Percentiles rank a stretch among this genome's conserved stretches.
Evolutionary conservation across 2,329 filamentous ascomycete genomes (phyloP).

Genomic region (Cercospora canescens): DNA sequence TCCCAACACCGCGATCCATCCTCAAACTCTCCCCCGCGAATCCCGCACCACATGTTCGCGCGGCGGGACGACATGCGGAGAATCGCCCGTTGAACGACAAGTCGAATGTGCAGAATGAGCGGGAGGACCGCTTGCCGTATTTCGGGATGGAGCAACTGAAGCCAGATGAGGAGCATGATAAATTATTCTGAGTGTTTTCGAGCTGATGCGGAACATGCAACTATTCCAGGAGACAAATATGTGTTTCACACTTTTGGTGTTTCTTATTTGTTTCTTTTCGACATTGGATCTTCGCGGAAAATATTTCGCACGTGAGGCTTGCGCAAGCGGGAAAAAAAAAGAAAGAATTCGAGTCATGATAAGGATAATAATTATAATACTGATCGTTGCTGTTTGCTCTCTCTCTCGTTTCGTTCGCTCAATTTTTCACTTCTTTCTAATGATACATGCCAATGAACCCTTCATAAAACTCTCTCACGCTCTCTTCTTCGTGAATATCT

Average conservation of each 20-base stretch:
- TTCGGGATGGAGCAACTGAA: background rate
- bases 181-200: background rate
- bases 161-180: background rate
- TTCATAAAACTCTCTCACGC: background rate
- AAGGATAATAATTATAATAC: too few relatives aligned
- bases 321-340: too few relatives aligned
- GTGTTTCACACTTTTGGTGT: too few relatives aligned
- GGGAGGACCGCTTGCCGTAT: background rate
- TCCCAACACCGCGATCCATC: background rate
- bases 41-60: background rate
- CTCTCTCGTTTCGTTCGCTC: background rate
- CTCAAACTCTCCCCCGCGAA: background rate
- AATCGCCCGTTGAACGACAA: background rate
- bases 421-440: background rate
- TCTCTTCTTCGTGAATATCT: background rate
- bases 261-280: too few relatives aligned
- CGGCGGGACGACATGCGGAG: background rate
- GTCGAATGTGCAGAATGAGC: background rate
- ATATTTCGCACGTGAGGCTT: too few relatives aligned
- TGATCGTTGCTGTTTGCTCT: background rate
- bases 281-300: too few relatives aligned
- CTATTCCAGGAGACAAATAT: too few relatives aligned
- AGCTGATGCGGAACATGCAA: too few relatives aligned
- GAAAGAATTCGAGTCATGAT: too few relatives aligned
- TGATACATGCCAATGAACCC: background rate